phyloP scores from a whole-genome alignment of 495 filamentous ascomycete genomes.

The Neurospora sp. region DNA sequence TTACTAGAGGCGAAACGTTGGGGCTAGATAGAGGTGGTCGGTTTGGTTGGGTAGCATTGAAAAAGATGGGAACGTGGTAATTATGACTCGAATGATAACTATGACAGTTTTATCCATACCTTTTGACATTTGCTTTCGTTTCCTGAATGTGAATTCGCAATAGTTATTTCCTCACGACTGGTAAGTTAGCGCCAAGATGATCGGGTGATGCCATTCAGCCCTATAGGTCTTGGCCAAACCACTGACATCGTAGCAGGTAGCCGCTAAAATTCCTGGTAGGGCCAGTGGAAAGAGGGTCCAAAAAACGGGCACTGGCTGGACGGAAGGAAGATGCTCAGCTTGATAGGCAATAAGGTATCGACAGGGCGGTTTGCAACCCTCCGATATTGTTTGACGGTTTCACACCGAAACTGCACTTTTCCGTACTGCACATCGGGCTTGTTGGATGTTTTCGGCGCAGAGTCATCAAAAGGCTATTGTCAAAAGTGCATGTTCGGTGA shows the following conservation, averaged over 20 bases:
- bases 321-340: background rate
- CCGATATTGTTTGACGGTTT: background rate
- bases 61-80: background rate
- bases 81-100: background rate
- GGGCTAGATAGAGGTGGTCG: background rate
- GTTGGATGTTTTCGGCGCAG: background rate
- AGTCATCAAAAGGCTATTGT: background rate
- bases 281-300: background rate
- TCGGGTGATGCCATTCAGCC: background rate
- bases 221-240: background rate
- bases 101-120: background rate
- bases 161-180: background rate
- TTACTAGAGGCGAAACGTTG: conserved; percentile 17
- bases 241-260: background rate
- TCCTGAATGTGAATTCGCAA: too few species aligned
- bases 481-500: background rate
- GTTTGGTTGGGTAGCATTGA: background rate
- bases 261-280: background rate
- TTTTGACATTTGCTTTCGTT: background rate
- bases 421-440: background rate
- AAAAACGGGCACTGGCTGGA: background rate
- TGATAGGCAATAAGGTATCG: background rate
- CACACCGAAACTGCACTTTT: background rate
- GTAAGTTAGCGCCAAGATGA: background rate
- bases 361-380: background rate